Percentiles rank a stretch among this genome's conserved stretches.
These are phyloP conservation scores for Schizopora paradoxa DNA, from an alignment of 1,284 basidiomycete species.

Conservation along the genomic window DNA sequence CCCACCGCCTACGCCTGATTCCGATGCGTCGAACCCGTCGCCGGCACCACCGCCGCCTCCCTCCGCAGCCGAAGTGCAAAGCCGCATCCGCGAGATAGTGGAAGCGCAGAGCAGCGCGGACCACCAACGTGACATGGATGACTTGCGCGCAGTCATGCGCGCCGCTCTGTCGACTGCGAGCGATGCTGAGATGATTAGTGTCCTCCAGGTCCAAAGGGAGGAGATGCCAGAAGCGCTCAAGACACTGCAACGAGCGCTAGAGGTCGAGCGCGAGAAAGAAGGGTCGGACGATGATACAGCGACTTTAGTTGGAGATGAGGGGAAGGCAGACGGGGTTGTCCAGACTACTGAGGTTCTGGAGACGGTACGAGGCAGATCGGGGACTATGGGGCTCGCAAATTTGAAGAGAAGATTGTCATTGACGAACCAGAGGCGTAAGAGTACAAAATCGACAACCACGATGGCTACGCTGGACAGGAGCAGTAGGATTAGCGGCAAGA, in stretches of 20 bases:
- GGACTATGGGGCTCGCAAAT: conserved; percentile 24
- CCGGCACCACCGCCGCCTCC: neutral
- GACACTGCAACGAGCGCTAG: conserved; percentile 65
- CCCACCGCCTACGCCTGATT: conserved; percentile 15
- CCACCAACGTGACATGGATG: conserved; percentile 45
- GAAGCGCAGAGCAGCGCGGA: conserved; percentile 51
- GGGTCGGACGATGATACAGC: conserved; percentile 13
- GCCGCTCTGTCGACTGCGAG: conserved; percentile 49
- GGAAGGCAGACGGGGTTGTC: conserved; percentile 1
- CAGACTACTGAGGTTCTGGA: conserved; percentile 1
- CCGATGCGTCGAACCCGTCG: neutral
- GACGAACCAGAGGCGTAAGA: conserved; percentile 9
- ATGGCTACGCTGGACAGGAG: conserved; percentile 6
- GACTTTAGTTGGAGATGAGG: neutral
- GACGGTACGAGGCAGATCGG: conserved; percentile 7
- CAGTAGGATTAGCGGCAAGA: conserved; percentile 9
- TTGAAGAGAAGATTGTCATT: conserved; percentile 17
- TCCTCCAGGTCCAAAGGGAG: conserved; percentile 56
- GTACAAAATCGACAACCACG: conserved; percentile 15
- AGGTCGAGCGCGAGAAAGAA: conserved; percentile 41
- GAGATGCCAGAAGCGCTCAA: conserved; percentile 79
- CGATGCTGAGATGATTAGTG: conserved; percentile 59
- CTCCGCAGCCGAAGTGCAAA: conserved; percentile 11
- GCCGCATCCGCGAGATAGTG: conserved; percentile 5
- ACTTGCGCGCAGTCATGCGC: conserved; percentile 54